A percentile compares a stretch with the other conserved stretches of the same genome.
Evolutionary conservation across 768 basidiomycete species (phyloP).

Genomic region (Mycena vitilis): DNA sequence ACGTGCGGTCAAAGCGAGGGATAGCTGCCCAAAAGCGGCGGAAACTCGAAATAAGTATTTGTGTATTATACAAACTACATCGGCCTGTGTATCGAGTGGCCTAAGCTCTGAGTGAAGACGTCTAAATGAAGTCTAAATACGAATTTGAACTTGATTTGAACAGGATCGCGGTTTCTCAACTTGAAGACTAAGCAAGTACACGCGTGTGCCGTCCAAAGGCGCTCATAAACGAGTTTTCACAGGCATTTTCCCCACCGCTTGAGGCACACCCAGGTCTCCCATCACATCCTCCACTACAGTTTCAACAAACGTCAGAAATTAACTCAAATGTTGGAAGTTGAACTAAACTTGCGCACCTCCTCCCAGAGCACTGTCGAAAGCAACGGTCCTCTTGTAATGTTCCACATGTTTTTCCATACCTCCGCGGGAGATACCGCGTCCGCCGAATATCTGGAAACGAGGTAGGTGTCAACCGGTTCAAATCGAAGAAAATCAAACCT

Average conservation of each 20-base stretch:
- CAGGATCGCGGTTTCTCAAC: too few species aligned
- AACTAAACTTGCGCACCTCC: constrained; percentile 25
- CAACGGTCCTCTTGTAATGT: constrained; percentile 53
- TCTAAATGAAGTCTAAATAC: too few species aligned
- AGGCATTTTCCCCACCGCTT: constrained; percentile 68
- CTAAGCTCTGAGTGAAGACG: too few species aligned
- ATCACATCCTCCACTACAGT: constrained; percentile 65
- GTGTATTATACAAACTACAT: too few species aligned
- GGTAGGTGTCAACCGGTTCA: too few species aligned
- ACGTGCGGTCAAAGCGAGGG: not conserved
- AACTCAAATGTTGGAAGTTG: not conserved
- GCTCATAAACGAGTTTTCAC: constrained; percentile 59
- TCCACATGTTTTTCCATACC: constrained; percentile 76
- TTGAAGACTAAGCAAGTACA: too few species aligned
- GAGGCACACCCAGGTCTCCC: constrained; percentile 69
- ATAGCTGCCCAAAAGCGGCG: not conserved
- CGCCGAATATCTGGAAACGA: constrained; percentile 76
- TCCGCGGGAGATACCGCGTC: constrained; percentile 83
- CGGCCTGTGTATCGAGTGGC: too few species aligned
- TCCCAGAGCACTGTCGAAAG: constrained; percentile 47
- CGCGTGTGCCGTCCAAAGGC: too few species aligned
- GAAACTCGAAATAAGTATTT: too few species aligned
- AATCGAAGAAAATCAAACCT: constrained; percentile 40
- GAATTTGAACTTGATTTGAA: too few species aligned
- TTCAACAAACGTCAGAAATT: not conserved